Percentiles rank a stretch among this genome's conserved stretches.
These are phyloP conservation scores for Phytopythium montanum DNA, from an alignment of 352 stramenopile genomes.

Conservation along the genomic window DNA sequence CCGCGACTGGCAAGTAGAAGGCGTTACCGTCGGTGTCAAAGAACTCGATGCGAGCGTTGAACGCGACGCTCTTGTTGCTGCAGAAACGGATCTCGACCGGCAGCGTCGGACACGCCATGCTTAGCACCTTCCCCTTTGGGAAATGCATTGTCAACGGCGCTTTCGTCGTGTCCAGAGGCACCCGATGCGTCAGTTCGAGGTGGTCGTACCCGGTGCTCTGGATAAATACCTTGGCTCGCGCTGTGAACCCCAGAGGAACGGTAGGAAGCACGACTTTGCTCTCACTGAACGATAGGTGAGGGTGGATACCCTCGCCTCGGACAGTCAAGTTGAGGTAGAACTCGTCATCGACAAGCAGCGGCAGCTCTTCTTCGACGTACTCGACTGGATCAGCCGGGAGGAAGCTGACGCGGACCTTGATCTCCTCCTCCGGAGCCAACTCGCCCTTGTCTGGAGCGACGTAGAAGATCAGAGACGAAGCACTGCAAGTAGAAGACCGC, in stretches of 20 bases:
- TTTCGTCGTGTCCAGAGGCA: constrained; percentile 70
- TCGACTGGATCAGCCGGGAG: constrained; percentile 70
- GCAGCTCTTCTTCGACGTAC: constrained; percentile 75
- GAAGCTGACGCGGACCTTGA: constrained; percentile 85
- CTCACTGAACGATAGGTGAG: constrained; percentile 89
- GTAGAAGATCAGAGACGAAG: constrained; percentile 66
- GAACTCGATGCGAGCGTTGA: constrained; percentile 91
- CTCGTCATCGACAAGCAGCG: constrained; percentile 60
- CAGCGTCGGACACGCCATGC: constrained; percentile 74
- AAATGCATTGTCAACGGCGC: constrained; percentile 86
- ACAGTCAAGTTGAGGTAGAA: constrained; percentile 85
- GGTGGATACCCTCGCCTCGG: constrained; percentile 85
- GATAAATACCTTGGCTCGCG: constrained; percentile 65
- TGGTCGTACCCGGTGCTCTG: constrained; percentile 90
- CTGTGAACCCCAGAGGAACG: constrained; percentile 83
- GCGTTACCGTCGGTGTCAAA: constrained; percentile 88
- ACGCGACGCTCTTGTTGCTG: constrained; percentile 85
- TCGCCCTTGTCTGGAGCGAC: constrained; percentile 77
- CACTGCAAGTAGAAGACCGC: constrained; percentile 8
- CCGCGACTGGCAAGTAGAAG: constrained; percentile 83
- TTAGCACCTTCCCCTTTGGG: constrained; percentile 86
- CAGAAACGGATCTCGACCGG: constrained; percentile 84
- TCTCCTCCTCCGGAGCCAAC: constrained; percentile 70
- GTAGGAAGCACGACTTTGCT: constrained; percentile 85
- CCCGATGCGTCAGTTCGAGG: constrained; percentile 82